Base-by-base conservation (phyloP, 202 grass and related monocot genomes). In the Brachypodium distachyon region DNA sequence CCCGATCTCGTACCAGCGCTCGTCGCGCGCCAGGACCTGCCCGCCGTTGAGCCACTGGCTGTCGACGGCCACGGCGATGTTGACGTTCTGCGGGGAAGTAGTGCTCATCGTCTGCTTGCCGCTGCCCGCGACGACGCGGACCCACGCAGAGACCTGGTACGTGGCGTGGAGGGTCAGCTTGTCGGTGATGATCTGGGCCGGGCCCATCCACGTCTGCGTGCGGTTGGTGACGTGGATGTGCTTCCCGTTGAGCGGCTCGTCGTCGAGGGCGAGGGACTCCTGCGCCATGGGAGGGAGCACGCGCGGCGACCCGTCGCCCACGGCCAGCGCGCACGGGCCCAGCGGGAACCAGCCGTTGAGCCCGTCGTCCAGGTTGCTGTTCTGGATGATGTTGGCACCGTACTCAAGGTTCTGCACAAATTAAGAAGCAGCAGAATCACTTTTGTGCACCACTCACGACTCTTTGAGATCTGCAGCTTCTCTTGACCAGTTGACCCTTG, bases 181-280 rank as follows among this genome's bases (percentile, higher is more conserved):
- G 86, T 94, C 89, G 0, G 94, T 97, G 76, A 97, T 75, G 65
- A 81, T 75, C 70, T 94, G 91, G 0, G 91, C 84, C 0, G 89
- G 94, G 67, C 94, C 91, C 94, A 94, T 94, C 94, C 94, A 97
- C 13, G 87, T 77, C 82, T 94, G 89, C 21, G 84, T 90, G 46
- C 94, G 91, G 63, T 82, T 84, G 3, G 91, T 90, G 64, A 82
- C 79, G 47, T 88, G 82, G 76, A 97, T 94, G 82, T 90, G 86
- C 53, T 85, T 82, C 12, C 94, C 94, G 38, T 86, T 97, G 26
- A 97, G 63, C 7, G 86, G 84, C 71, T 88, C 84, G 26, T 81
- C 88, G 25, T 72, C 77, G 17, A 74, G 68, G 5, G 71, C 47
- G 6, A 97, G 86, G 0, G 94, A 92, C 43, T 94, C 68, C 42